A percentile compares a stretch with the other conserved stretches of the same genome.
phyloP scores from a whole-genome alignment of 164 flowering plant genomes.

The Umbilicus rupestris region DNA sequence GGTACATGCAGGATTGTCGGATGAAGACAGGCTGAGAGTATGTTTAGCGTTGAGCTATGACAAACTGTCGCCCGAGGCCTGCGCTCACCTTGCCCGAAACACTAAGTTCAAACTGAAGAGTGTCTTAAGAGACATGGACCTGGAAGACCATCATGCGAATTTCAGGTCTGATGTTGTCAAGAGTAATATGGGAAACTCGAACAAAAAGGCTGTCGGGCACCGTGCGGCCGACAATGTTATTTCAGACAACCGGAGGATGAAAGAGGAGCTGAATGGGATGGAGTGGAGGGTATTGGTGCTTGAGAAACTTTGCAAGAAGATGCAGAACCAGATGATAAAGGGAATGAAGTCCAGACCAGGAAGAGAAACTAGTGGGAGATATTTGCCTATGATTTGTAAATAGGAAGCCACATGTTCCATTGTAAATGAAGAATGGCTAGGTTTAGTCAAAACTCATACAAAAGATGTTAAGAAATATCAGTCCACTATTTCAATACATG shows the following conservation, averaged over 20 bases:
- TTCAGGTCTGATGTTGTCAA: background rate
- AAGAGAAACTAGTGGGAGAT: background rate
- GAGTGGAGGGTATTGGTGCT: conserved; percentile 77
- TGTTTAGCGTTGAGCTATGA: conserved; percentile 44
- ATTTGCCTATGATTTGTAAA: background rate
- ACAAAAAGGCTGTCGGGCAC: conserved; percentile 44
- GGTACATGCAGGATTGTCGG: conserved; percentile 66
- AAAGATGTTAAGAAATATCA: too few species aligned
- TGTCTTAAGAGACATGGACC: background rate
- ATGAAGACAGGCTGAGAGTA: conserved; percentile 44
- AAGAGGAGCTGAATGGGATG: conserved; percentile 67
- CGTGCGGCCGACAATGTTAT: conserved; percentile 24
- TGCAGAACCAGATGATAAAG: conserved; percentile 66
- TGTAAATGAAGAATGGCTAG: background rate
- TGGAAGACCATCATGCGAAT: background rate
- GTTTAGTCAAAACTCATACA: too few species aligned
- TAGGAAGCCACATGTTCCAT: background rate
- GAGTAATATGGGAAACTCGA: conserved; percentile 7
- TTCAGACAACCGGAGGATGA: conserved; percentile 44
- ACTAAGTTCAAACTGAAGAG: conserved; percentile 36
- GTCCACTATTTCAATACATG: too few species aligned
- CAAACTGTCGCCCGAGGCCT: conserved; percentile 51
- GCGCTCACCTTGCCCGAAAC: conserved; percentile 45
- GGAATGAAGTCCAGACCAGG: conserved; percentile 25
- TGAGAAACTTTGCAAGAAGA: conserved; percentile 64